phyloP scores from a whole-genome alignment of 768 basidiomycete species.

The Naganishia vaughanmartiniae region DNA sequence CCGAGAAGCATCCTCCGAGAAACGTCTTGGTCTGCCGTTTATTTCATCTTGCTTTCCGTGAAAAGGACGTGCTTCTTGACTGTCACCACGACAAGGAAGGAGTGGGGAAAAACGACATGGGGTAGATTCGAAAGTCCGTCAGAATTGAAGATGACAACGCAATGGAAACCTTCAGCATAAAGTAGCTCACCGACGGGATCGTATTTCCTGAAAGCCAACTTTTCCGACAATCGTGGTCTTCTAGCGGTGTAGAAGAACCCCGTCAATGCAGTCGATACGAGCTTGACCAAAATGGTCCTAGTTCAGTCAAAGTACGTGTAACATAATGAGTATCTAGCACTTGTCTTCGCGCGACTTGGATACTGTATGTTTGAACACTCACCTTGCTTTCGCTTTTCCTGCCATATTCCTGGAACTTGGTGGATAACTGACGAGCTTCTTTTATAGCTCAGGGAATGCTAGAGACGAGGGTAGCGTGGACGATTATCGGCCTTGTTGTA shows the following conservation, averaged over 20 bases:
- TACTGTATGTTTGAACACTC: background rate
- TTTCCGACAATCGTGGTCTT: slow-evolving; percentile 70
- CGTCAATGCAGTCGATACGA: slow-evolving; percentile 87
- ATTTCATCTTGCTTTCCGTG: slow-evolving; percentile 50
- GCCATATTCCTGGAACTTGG: slow-evolving; percentile 22
- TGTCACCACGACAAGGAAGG: slow-evolving; percentile 18
- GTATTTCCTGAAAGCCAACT: slow-evolving; percentile 84
- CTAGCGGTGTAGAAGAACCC: slow-evolving; percentile 87
- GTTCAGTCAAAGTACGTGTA: background rate
- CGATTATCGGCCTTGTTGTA: background rate
- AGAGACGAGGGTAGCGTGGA: background rate
- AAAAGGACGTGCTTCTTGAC: slow-evolving; percentile 50
- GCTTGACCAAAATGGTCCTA: slow-evolving; percentile 79
- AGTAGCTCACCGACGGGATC: slow-evolving; percentile 70
- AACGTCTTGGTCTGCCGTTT: slow-evolving; percentile 13
- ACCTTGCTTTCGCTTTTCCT: slow-evolving; percentile 34
- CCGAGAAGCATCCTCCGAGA: background rate
- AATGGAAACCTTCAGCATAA: background rate
- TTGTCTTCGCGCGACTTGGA: background rate
- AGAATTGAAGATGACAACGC: background rate
- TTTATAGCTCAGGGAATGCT: background rate
- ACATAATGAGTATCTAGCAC: background rate
- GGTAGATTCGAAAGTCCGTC: background rate
- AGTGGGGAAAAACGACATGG: background rate
- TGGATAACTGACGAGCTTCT: background rate